Evolutionary conservation across 352 stramenopile species (phyloP), one percentile per base, ranked within the genome.

Genomic region (Phytophthora cryptogea): DNA sequence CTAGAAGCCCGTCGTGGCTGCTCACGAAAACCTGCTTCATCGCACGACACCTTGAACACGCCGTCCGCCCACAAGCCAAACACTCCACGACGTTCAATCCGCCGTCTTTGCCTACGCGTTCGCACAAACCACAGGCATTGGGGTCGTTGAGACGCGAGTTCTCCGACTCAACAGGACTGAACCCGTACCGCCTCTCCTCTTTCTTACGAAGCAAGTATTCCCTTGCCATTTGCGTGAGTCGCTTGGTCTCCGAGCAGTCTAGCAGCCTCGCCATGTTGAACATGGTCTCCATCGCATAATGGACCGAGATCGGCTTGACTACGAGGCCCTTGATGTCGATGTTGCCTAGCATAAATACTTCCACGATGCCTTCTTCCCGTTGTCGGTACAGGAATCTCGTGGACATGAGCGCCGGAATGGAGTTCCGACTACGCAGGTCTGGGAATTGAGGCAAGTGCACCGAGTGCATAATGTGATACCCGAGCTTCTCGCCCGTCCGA

Each of bases 391-490:
- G 52, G 48, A 64, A 73, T 27, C 58, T 36, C 59, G 76, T 46
- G 17, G 60, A 63, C 57, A 80, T 70, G 2, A 70, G 31, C 31
- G 65, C 61, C 8, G 50, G 57, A 23, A 66, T 64, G 9, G 62
- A 70, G 55, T 76, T 66, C 17, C 57, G 58, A 14, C 59, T 60
- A 3, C 51, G 46, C 4, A 83, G 58, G 32, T 83, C 68, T 2
- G 65, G 65, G 36, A 73, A 83, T 39, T 80, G 56, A 0, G 68
- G 59, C 31, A 78, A 27, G 20, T 66, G 56, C 4, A 82, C 66
- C 7, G 74, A 73, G 41, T 76, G 74, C 64, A 83, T 66, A 27
- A 83, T 61, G 39, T 78, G 74, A 54, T 78, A 78, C 5, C 74
- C 74, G 26, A 83, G 46, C 31, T 63, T 68, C 39, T 80, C 71